Percentiles rank a stretch among this genome's conserved stretches.
Conservation (phyloP, 306 rosid species). For the Mimosa bimucronata region DNA sequence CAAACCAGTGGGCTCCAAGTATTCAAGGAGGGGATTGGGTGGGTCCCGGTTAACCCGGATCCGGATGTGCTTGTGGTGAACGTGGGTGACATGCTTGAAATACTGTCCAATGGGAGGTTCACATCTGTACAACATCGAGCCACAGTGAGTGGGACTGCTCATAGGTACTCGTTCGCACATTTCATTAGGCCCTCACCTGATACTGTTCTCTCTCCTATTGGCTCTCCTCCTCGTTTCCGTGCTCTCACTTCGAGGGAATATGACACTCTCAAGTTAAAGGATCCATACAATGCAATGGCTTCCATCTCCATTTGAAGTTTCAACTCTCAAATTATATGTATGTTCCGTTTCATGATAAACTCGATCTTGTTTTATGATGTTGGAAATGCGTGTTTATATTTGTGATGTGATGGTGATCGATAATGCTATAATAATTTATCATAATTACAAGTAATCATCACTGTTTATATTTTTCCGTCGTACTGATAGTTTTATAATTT, state of each 20-base stretch:
- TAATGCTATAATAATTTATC: no score
- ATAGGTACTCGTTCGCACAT: constrained; percentile 60
- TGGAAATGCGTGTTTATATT: no score
- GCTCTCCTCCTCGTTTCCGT: constrained; percentile 46
- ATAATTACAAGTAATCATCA: no score
- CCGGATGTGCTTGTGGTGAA: constrained; percentile 50
- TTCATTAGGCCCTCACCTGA: constrained; percentile 67
- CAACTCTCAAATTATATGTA: no score
- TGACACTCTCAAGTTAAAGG: constrained; percentile 51
- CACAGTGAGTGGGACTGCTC: constrained; percentile 39
- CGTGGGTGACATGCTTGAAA: constrained; percentile 65
- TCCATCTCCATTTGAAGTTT: not conserved
- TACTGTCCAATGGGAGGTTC: constrained; percentile 51
- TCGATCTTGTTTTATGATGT: no score
- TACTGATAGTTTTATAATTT: no score
- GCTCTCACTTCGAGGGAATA: constrained; percentile 63
- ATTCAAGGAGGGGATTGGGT: constrained; percentile 37
- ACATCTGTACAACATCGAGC: constrained; percentile 61
- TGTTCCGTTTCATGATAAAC: no score
- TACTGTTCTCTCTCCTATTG: constrained; percentile 42
- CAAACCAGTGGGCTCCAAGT: constrained; percentile 41
- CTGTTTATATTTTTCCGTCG: no score
- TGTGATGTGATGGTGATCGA: no score
- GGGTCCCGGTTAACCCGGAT: constrained; percentile 58
- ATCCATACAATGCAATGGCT: constrained; percentile 55